phyloP scores from a whole-genome alignment of 208 protist genomes.

The Novymonas esmeraldas region DNA sequence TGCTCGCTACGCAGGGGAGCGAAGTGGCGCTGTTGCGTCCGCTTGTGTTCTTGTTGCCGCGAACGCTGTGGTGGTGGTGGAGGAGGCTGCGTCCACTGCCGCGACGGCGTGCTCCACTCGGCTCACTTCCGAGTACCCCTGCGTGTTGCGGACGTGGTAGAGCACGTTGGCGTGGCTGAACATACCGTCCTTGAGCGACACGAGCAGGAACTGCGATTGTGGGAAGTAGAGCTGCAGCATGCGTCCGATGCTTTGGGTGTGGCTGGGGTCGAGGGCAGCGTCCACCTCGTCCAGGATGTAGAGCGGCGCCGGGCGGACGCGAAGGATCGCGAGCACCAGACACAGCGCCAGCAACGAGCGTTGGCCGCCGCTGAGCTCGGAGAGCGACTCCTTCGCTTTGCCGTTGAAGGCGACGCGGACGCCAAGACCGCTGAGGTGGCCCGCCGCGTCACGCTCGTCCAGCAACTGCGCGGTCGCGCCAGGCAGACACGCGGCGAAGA shows the following conservation, averaged over 20 bases:
- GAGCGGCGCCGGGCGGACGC: slow-evolving; percentile 99
- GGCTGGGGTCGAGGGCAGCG: slow-evolving; percentile 98
- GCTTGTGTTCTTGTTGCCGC: not conserved
- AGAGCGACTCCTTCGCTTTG: slow-evolving; percentile 97
- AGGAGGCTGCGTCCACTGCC: not conserved
- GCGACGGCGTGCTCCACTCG: slow-evolving; percentile 49
- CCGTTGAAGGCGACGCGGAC: slow-evolving; percentile 97
- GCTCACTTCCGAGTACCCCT: slow-evolving; percentile 87
- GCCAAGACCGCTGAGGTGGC: slow-evolving; percentile 92
- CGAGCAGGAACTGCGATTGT: slow-evolving; percentile 99
- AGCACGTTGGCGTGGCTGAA: slow-evolving; percentile 99
- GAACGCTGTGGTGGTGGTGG: not conserved
- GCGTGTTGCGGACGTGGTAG: slow-evolving; percentile 96
- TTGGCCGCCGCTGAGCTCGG: slow-evolving; percentile 99
- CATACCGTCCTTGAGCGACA: slow-evolving; percentile 99
- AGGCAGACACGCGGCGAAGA: slow-evolving; percentile 98
- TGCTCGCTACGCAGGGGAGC: too few relatives aligned
- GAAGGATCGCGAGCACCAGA: slow-evolving; percentile 98
- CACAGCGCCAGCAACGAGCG: slow-evolving; percentile 99
- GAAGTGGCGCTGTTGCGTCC: not conserved
- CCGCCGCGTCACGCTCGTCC: slow-evolving; percentile 82
- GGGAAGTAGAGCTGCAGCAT: slow-evolving; percentile 98
- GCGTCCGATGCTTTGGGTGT: slow-evolving; percentile 99
- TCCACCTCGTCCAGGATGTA: slow-evolving; percentile 99
- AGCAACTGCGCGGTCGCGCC: slow-evolving; percentile 92